Percentiles rank a stretch among this genome's conserved stretches.
These are phyloP conservation scores for Kwoniella pini DNA, from an alignment of 768 basidiomycete genomes.

Conservation along the genomic window DNA sequence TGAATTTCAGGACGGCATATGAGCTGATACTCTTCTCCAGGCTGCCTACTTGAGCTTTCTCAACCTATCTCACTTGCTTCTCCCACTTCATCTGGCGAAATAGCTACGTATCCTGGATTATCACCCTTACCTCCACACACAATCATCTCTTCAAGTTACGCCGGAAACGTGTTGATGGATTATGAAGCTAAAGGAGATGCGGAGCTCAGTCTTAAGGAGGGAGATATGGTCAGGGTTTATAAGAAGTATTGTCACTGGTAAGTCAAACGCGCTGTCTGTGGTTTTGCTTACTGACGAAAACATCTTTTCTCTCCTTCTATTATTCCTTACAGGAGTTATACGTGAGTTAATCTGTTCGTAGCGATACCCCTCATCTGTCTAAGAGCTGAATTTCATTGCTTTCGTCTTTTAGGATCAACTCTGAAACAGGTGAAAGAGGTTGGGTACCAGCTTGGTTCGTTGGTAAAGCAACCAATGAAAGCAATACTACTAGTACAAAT, in stretches of 20 bases:
- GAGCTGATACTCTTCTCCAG: constrained; percentile 15
- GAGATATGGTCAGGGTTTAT: constrained; percentile 86
- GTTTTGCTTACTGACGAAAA: too few relatives aligned
- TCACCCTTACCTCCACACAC: constrained; percentile 78
- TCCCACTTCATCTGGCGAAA: constrained; percentile 15
- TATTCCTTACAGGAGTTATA: constrained; percentile 43
- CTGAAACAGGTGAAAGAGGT: constrained; percentile 87
- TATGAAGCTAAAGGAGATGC: constrained; percentile 92
- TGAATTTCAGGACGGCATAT: too few relatives aligned
- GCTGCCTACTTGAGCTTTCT: constrained; percentile 85
- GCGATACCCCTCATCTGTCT: too few relatives aligned
- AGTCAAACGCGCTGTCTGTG: background rate
- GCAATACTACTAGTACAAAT: background rate
- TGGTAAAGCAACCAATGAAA: constrained; percentile 62
- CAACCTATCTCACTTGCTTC: constrained; percentile 86
- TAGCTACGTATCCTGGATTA: constrained; percentile 37
- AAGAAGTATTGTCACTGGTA: constrained; percentile 98
- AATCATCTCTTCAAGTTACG: constrained; percentile 97
- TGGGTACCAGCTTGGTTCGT: constrained; percentile 99
- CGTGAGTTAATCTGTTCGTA: constrained; percentile 5
- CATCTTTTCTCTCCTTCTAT: background rate
- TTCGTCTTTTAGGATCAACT: constrained; percentile 69
- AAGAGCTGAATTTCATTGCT: background rate
- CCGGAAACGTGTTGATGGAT: constrained; percentile 94
- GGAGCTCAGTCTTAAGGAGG: constrained; percentile 84